Conservation (phyloP, 2,329 filamentous ascomycete genomes). For the Monosporascus sp. region DNA sequence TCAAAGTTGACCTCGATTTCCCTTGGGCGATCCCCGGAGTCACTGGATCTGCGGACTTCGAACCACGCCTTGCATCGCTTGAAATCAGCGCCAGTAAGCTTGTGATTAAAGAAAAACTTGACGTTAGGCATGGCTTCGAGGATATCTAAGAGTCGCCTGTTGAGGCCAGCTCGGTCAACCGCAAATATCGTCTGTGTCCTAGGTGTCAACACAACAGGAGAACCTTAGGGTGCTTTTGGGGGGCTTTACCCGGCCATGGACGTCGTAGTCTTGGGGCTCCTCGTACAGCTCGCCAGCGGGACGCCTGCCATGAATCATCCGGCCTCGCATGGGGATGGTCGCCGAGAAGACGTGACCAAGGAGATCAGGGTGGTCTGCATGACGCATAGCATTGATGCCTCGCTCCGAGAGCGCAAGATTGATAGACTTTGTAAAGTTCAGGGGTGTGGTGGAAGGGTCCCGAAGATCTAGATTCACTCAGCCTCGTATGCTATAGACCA, state of each 20-base stretch:
- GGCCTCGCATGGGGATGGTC: constrained; percentile 89
- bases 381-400: constrained; percentile 80
- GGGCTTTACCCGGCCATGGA: constrained; percentile 68
- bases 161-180: constrained; percentile 78
- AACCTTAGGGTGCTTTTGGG: not conserved
- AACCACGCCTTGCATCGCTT: constrained; percentile 79
- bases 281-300: constrained; percentile 65
- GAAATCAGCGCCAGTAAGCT: constrained; percentile 87
- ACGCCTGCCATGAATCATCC: constrained; percentile 84
- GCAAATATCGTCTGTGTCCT: constrained; percentile 68
- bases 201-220: constrained; percentile 1
- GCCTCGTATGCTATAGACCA: not conserved
- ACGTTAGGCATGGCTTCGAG: constrained; percentile 84
- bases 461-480: constrained; percentile 64
- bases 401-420: constrained; percentile 92
- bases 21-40: constrained; percentile 40
- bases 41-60: constrained; percentile 47
- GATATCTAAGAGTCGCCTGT: constrained; percentile 77
- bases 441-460: constrained; percentile 71
- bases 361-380: constrained; percentile 62
- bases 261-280: constrained; percentile 83
- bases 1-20: constrained; percentile 88
- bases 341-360: constrained; percentile 68
- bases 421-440: constrained; percentile 98
- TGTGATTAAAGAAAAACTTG: constrained; percentile 87